Evolutionary conservation across 768 basidiomycete species (phyloP), one percentile per base, ranked within the genome.

Genomic region (Tricholoma bakamatsutake): DNA sequence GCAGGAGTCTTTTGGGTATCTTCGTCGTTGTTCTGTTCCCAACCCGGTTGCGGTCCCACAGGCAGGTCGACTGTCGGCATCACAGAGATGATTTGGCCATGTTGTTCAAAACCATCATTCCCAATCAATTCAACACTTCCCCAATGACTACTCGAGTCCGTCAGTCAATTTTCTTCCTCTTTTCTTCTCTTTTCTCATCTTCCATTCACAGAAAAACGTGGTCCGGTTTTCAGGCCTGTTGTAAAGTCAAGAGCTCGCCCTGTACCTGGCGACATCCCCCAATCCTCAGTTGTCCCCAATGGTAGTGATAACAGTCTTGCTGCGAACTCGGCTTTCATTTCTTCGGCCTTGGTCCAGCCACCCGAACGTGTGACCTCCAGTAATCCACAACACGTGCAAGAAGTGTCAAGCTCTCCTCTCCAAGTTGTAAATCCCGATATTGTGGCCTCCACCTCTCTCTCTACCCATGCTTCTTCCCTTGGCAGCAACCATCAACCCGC

Each of bases 211-310:
- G 88, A 90, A 66, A 90, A 90, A 66, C 88, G 88, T 13, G 75
- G 79, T 7, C 77, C 83, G 5, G 67, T 88, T 53, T 90, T 90
- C 61, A 80, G 78, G 64, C 88, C 88, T n/a, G 76, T 87, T 3
- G 74, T 71, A 12, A 85, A 83, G 64, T 69, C 80, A 8, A 76
- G 85, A 47, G 62, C 77, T 12, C 81, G 84, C 27, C 64, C 71
- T 46, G 59, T 61, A 9, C 52, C 57, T 53, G 51, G 39, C 13
- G 59, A 61, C 46, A 65, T 66, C 59, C 69, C 65, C 55, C 74
- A 75, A 55, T 21, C 64, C 15, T 68, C 70, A 52, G 59, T 63
- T 17, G 53, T 55, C 11, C 51, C 63, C 4, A 59, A 62, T 35
- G 33, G 17, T 34, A 13, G 3, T 48, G 46, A 48, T 11, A n/a